A percentile compares a stretch with the other conserved stretches of the same genome.
Evolutionary conservation across 129 eudicot species (phyloP).

Genomic region (Tagetes erecta): DNA sequence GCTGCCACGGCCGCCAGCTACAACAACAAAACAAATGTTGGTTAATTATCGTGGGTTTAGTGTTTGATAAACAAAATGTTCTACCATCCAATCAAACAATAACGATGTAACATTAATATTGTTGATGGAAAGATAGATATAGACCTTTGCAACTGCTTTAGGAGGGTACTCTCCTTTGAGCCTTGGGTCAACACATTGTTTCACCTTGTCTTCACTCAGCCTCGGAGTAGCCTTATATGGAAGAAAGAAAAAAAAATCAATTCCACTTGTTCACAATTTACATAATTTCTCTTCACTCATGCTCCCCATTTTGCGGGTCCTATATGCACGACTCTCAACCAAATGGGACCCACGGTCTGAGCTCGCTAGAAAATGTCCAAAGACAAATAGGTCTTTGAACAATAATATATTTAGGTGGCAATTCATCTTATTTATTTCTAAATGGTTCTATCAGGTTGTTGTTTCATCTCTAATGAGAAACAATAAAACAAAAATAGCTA

Average conservation of each 20-base stretch:
- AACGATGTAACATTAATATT: background rate
- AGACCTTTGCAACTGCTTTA: slow-evolving; percentile 90
- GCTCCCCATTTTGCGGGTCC: background rate
- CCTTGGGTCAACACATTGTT: slow-evolving; percentile 89
- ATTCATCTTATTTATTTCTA: background rate
- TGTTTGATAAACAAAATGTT: background rate
- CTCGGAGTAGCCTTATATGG: slow-evolving; percentile 82
- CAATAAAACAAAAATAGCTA: background rate
- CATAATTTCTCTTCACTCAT: background rate
- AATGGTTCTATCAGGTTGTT: background rate
- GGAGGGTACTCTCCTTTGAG: slow-evolving; percentile 80
- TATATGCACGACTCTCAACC: slow-evolving; percentile 7
- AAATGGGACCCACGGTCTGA: background rate
- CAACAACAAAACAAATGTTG: slow-evolving; percentile 20
- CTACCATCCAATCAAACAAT: background rate
- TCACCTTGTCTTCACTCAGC: slow-evolving; percentile 90
- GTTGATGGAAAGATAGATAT: slow-evolving; percentile 23
- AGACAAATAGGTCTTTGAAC: background rate
- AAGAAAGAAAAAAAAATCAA: slow-evolving; percentile 4
- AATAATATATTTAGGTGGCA: background rate
- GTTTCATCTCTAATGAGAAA: background rate
- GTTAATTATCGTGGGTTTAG: background rate
- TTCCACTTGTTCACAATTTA: background rate
- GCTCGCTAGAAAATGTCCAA: background rate
- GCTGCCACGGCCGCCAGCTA: slow-evolving; percentile 89